Base-by-base conservation (phyloP, 169 alveolate species). In the Plasmodium billcollinsi region DNA sequence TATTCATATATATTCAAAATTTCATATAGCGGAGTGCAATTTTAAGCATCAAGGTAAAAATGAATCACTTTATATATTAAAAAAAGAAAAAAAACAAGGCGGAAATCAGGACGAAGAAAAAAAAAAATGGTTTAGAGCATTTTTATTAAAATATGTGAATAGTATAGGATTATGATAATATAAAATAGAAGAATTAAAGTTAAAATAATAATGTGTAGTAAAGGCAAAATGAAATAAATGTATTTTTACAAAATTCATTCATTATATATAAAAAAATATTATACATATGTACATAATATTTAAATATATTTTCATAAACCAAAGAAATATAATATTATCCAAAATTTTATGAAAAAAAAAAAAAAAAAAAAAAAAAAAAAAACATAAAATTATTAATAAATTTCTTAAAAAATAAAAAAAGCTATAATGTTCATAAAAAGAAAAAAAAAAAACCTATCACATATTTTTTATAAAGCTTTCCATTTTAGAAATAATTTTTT, bases 1-100 rank as follows among this genome's bases (percentile, higher is more conserved):
- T 59, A 61, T 50, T 59, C 65, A 59, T 5, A 39, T 65, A 65
- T 11, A 50, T 54, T 54, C 59, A 66, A 33, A 65, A 66, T 63
- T 76, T 65, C 67, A 65, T 58, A 58, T 65, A 50, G 59, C 50
- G 56, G n/a, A 63, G 76, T 39, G 78, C 74, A 76, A 76, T 45
- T 69, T 49, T 45, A 76, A 43, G 65, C 65, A 14, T 56, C 65
- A 56, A 8, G 65, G 33, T 14, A 56, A 39, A 39, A 39, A 39
- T 39, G 47, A 39, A 39, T 39, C 47, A 39, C 47, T 39, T 58
- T 61, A 50, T 74, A 20, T 50, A 56, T 76, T 76, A 65, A 76
- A 76, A 76, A 76, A 24, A 63, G 18, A 47, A 76, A 72, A 76
- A 63, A 26, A 39, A 39, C 8, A 39, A 39, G 47, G 47, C 9